Evolutionary conservation across 2,329 filamentous ascomycete genomes (phyloP).

Genomic region (Penicillium sp.): DNA sequence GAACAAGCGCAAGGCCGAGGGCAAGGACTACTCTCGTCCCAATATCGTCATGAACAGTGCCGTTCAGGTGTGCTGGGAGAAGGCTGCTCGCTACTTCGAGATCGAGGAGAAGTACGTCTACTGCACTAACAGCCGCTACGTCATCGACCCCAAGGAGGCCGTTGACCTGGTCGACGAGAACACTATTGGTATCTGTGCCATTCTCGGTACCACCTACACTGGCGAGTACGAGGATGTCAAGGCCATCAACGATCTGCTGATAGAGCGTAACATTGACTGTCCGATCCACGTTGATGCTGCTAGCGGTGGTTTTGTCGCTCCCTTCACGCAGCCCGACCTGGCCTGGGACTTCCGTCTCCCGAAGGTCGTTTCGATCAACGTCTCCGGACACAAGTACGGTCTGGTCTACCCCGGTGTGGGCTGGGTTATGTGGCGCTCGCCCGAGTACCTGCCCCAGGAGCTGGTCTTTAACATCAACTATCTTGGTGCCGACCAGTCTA

Average conservation of each 20-base stretch:
- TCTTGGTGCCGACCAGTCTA: slow-evolving; percentile 89
- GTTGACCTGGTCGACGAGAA: slow-evolving; percentile 65
- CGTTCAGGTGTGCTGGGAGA: slow-evolving; percentile 97
- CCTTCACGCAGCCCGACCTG: slow-evolving; percentile 80
- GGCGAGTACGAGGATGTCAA: slow-evolving; percentile 95
- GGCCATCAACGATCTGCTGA: slow-evolving; percentile 81
- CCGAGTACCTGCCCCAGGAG: slow-evolving; percentile 81
- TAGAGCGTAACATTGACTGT: slow-evolving; percentile 70
- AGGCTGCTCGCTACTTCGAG: slow-evolving; percentile 85
- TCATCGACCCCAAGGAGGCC: slow-evolving; percentile 63
- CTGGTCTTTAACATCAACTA: slow-evolving; percentile 99
- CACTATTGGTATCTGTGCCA: slow-evolving; percentile 86
- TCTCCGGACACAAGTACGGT: slow-evolving; percentile 86
- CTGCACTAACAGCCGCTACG: slow-evolving; percentile 60
- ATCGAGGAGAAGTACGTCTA: slow-evolving; percentile 81
- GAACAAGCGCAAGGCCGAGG: slow-evolving; percentile 77
- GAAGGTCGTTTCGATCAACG: slow-evolving; percentile 90
- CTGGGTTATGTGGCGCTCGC: slow-evolving; percentile 85
- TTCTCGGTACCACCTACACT: slow-evolving; percentile 90
- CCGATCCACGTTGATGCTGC: slow-evolving; percentile 95
- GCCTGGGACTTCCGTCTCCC: slow-evolving; percentile 90
- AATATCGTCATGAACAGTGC: slow-evolving; percentile 96
- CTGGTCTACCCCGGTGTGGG: slow-evolving; percentile 86
- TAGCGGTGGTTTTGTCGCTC: slow-evolving; percentile 87
- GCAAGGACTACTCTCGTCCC: slow-evolving; percentile 74